A percentile compares a stretch with the other conserved stretches of the same genome.
Conservation (phyloP, 768 basidiomycete genomes). For the Agaricus sinodeliciosus region DNA sequence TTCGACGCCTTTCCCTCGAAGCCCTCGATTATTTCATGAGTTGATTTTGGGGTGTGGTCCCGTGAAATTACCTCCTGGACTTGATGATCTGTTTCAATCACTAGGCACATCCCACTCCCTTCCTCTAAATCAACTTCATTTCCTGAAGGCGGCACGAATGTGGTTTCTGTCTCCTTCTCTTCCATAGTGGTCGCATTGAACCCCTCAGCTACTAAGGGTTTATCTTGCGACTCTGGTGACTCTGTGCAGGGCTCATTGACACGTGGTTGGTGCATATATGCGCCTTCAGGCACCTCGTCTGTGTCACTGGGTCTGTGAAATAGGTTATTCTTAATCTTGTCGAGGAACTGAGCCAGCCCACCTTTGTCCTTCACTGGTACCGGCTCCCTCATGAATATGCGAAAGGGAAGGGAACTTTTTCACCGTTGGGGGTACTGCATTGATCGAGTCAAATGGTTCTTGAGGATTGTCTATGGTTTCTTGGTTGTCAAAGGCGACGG, state of each 20-base stretch:
- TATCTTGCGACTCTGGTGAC: background rate
- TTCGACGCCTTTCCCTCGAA: no score
- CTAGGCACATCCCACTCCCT: no score
- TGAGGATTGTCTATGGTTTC: no score
- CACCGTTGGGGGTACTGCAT: background rate
- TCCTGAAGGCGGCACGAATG: no score
- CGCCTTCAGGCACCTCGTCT: background rate
- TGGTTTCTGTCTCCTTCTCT: no score
- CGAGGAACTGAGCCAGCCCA: background rate
- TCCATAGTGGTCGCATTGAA: background rate
- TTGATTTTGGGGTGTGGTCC: no score
- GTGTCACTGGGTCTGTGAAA: background rate
- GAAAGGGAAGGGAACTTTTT: background rate
- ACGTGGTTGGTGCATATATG: constrained; percentile 1
- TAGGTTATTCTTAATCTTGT: background rate
- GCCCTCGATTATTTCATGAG: no score
- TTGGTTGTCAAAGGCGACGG: no score
- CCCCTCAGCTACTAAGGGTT: background rate
- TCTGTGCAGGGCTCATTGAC: background rate
- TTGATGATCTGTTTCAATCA: no score
- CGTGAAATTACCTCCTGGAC: no score
- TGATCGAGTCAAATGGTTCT: no score
- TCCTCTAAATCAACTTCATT: no score
- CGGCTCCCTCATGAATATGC: background rate
- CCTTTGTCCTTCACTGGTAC: background rate